Base-by-base conservation (phyloP, 257 asterid species). In the Avicennia marina region DNA sequence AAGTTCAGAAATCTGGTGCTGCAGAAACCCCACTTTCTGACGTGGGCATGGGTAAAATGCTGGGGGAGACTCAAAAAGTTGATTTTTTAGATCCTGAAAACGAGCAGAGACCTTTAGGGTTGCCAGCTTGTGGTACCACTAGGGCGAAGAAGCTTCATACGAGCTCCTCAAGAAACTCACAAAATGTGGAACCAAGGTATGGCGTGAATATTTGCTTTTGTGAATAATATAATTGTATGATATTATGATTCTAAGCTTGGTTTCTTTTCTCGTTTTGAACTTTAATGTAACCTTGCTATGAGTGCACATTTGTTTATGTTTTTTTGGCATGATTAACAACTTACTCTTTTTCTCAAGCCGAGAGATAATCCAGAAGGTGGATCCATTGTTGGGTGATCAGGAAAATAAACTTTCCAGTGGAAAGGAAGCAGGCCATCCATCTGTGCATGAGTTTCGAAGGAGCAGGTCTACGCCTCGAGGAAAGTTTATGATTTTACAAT, bases 401-500 rank as follows among this genome's bases (percentile, higher is more conserved):
- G 86, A 78, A 47, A 68, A 69, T 64, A 85, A 76, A 67, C 42
- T 49, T 36, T 50, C 82, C 17, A 65, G 66, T 41, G 65, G 62
- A 18, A 81, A 72, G 73, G 81, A 82, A 62, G 53, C 76, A 51
- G 62, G 69, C 65, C 70, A 75, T 45, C 62, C 85, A 53, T 67
- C 75, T 11, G 25, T 70, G 51, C 74, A 76, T 16, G 83, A 78
- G 29, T 57, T 65, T 25, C 82, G 73, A 39, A 75, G 97, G 71
- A 86, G 95, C 73, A 75, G 71, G 78, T 86, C 97, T 20, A 83
- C 91, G n/a, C 93, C 95, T 52, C 89, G 93, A 9, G 97, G 95
- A 18, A 86, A 82, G 58, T 77, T 78, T 56, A 70, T 80, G 60
- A 53, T 81, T 60, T 73, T 80, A 71, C 56, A 71, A 45, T 71